phyloP scores from a whole-genome alignment of 208 protist species.

The Leishmania tarentolae region DNA sequence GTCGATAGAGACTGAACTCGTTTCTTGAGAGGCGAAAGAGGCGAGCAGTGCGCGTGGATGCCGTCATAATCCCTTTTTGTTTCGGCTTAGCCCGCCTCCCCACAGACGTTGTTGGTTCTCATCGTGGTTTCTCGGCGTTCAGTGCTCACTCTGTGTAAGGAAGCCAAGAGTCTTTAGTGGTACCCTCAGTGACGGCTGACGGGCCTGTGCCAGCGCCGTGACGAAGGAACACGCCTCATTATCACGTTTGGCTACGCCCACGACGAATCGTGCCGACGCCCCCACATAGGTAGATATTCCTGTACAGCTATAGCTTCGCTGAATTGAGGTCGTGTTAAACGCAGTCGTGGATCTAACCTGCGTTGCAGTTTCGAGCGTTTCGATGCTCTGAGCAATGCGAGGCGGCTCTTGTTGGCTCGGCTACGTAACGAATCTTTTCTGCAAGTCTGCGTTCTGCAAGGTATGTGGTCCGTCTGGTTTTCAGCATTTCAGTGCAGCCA shows the following conservation, averaged over 20 bases:
- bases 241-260: not conserved
- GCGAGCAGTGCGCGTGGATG: no score
- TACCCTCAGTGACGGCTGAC: not conserved
- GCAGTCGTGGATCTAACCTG: no score
- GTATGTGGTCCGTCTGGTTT: no score
- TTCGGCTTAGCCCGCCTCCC: not conserved
- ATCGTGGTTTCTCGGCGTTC: not conserved
- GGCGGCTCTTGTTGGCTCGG: no score
- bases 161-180: not conserved
- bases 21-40: not conserved
- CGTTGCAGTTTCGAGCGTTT: no score
- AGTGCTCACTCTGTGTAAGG: not conserved
- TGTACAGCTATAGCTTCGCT: not conserved
- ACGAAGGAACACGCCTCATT: not conserved
- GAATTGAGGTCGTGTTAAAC: no score
- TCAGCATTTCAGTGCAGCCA: no score
- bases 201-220: not conserved
- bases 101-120: not conserved
- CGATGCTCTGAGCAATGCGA: no score
- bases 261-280: no score
- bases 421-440: no score
- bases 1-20: not conserved
- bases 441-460: no score
- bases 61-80: not conserved
- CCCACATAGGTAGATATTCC: not conserved